A percentile compares a stretch with the other conserved stretches of the same genome.
Conservation (phyloP, 116 monocot species). For the Papilionanthe hybrid region DNA sequence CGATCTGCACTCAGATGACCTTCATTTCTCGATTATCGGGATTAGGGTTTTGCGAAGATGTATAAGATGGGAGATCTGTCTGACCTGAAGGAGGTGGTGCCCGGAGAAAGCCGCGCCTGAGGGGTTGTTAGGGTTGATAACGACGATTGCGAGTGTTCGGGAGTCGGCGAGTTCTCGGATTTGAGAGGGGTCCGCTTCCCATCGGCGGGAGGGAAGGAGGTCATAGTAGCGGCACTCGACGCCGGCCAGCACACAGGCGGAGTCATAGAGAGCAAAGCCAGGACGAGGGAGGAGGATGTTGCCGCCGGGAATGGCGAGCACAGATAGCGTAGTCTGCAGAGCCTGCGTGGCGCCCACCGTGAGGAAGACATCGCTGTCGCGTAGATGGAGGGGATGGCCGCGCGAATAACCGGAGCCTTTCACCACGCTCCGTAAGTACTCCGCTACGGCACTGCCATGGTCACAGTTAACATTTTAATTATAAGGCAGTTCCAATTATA, state of each 20-base stretch:
- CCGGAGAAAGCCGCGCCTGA: slow-evolving; percentile 76
- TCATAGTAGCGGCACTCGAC: slow-evolving; percentile 73
- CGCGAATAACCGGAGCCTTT: not conserved
- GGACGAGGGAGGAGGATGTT: slow-evolving; percentile 84
- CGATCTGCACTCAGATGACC: slow-evolving; percentile 36
- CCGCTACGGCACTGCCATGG: slow-evolving; percentile 61
- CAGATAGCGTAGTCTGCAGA: slow-evolving; percentile 46
- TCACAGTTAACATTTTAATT: too few relatives aligned
- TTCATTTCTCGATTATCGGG: not conserved
- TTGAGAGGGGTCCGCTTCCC: slow-evolving; percentile 61
- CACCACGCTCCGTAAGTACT: slow-evolving; percentile 46
- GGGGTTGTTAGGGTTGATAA: slow-evolving; percentile 94
- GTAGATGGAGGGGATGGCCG: slow-evolving; percentile 3
- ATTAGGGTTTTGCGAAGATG: not conserved
- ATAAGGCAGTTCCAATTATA: too few relatives aligned
- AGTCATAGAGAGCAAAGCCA: slow-evolving; percentile 79
- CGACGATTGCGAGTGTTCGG: slow-evolving; percentile 55
- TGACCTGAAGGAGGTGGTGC: slow-evolving; percentile 62
- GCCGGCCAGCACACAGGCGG: slow-evolving; percentile 52
- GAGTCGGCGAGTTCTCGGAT: slow-evolving; percentile 43
- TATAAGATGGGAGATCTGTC: not conserved
- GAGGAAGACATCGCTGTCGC: slow-evolving; percentile 63
- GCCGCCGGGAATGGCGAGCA: slow-evolving; percentile 40
- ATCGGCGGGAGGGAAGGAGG: slow-evolving; percentile 42
- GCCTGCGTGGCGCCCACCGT: slow-evolving; percentile 79